A percentile compares a stretch with the other conserved stretches of the same genome.
Conservation (phyloP, 805 yeast species). For the Candida anglica region DNA sequence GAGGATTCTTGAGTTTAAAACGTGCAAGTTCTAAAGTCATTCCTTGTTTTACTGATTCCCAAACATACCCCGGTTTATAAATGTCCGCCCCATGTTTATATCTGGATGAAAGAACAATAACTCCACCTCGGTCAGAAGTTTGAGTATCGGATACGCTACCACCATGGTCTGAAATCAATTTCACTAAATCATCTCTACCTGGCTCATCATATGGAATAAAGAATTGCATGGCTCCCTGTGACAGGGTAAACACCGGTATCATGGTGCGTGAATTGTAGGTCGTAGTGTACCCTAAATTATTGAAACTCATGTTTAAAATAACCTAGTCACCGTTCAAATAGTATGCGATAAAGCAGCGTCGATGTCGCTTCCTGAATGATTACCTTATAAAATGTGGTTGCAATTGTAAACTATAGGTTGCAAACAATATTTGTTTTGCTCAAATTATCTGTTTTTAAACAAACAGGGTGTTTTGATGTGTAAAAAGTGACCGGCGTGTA, state of each 20-base stretch:
- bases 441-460: background rate
- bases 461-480: conserved; percentile 6
- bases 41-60: conserved; percentile 1
- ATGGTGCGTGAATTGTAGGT: background rate
- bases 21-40: background rate
- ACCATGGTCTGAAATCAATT: conserved; percentile 15
- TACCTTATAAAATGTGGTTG: background rate
- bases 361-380: too few species aligned
- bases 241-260: conserved; percentile 4
- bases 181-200: conserved; percentile 9
- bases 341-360: too few species aligned
- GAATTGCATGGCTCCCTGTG: conserved; percentile 11
- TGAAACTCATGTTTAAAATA: conserved; percentile 9
- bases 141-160: conserved; percentile 14
- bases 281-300: conserved; percentile 7
- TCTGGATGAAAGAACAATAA: conserved; percentile 7
- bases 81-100: conserved; percentile 2
- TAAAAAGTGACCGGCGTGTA: too few species aligned
- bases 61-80: conserved; percentile 7
- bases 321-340: too few species aligned
- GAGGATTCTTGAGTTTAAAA: background rate
- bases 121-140: conserved; percentile 6
- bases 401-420: background rate
- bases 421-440: background rate
- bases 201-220: conserved; percentile 12